Percentiles rank a stretch among this genome's conserved stretches.
These are phyloP conservation scores for Malus hybrid DNA, from an alignment of 331 rosid species.

Conservation along the genomic window DNA sequence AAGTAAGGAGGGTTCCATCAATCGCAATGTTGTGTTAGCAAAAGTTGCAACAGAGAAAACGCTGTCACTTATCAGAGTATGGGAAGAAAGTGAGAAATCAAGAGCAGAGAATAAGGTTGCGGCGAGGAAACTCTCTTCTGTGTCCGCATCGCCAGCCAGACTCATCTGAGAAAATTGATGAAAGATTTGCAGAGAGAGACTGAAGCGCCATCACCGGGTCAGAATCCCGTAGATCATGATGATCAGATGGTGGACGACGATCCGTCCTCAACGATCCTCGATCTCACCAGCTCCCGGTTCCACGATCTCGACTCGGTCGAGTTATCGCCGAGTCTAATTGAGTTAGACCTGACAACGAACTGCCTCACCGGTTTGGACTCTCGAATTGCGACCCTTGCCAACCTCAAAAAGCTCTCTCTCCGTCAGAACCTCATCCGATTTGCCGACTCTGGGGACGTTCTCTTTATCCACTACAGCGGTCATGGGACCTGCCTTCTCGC, in stretches of 20 bases:
- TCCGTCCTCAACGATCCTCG: conserved; percentile 55
- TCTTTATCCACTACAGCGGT: conserved; percentile 76
- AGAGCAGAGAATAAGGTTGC: conserved; percentile 70
- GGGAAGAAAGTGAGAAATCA: conserved; percentile 97
- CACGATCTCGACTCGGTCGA: conserved; percentile 57
- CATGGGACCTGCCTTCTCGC: conserved; percentile 90
- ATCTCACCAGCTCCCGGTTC: conserved; percentile 75
- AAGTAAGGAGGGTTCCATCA: conserved; percentile 37
- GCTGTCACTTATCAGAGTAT: conserved; percentile 71
- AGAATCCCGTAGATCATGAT: conserved; percentile 15
- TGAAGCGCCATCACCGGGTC: neutral
- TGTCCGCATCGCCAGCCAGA: too few relatives aligned
- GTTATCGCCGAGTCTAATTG: conserved; percentile 31
- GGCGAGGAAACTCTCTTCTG: too few relatives aligned
- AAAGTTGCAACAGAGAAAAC: conserved; percentile 82
- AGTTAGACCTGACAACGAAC: conserved; percentile 80
- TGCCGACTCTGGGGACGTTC: conserved; percentile 42
- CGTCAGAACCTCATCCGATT: conserved; percentile 57
- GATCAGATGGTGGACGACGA: conserved; percentile 26
- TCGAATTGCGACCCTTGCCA: conserved; percentile 57
- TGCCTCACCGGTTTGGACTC: conserved; percentile 64
- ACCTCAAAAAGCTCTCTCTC: conserved; percentile 71
- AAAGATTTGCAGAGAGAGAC: neutral
- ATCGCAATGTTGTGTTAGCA: conserved; percentile 70
- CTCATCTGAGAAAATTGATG: too few relatives aligned